These are phyloP conservation scores for Spinacia oleracea DNA, from an alignment of 179 eudicot species.

Conservation along the genomic window DNA sequence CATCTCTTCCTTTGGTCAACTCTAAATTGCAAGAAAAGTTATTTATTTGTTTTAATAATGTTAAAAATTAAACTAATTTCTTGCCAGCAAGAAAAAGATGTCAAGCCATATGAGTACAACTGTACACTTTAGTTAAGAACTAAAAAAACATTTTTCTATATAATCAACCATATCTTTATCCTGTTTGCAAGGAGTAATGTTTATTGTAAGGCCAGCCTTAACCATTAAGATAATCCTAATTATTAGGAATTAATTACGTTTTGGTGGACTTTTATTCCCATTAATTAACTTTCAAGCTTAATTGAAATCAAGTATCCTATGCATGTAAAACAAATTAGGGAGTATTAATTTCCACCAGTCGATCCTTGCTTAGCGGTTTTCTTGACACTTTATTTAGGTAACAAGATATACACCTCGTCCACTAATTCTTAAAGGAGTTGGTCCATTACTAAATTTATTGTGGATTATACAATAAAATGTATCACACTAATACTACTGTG, in stretches of 20 bases:
- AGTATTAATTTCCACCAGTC: too few relatives aligned
- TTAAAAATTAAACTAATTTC: neutral
- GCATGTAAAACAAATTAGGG: neutral
- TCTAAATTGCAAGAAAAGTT: neutral
- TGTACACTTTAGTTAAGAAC: neutral
- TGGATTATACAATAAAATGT: too few relatives aligned
- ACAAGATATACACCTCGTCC: too few relatives aligned
- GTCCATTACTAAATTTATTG: too few relatives aligned
- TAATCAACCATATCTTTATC: slow-evolving; percentile 8
- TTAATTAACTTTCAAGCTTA: neutral
- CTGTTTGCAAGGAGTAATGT: slow-evolving; percentile 21
- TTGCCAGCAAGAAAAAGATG: slow-evolving; percentile 12
- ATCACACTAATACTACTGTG: too few relatives aligned
- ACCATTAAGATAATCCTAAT: slow-evolving; percentile 17
- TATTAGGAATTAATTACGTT: neutral
- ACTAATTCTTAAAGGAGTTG: too few relatives aligned
- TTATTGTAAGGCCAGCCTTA: neutral
- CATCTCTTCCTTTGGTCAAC: neutral
- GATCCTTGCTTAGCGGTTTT: neutral
- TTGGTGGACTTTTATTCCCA: slow-evolving; percentile 20
- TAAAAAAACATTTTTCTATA: neutral
- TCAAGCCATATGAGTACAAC: slow-evolving; percentile 1
- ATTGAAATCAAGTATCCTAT: neutral
- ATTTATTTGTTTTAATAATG: neutral
- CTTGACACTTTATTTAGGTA: too few relatives aligned